These are phyloP conservation scores for Hypomontagnella submonticulosa DNA, from an alignment of 495 filamentous ascomycete genomes.

Conservation along the genomic window DNA sequence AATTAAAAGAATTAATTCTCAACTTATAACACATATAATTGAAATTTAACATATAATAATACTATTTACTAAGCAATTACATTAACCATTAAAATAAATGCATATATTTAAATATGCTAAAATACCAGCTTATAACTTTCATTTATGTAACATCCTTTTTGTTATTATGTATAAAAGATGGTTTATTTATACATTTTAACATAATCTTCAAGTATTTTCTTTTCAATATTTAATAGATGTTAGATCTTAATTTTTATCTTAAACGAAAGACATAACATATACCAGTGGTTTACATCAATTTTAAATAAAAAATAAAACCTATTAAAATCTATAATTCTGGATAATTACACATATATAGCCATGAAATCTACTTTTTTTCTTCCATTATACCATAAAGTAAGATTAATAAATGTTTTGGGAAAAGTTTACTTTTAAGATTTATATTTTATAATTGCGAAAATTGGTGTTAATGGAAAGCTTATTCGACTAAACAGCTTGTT, in stretches of 20 bases:
- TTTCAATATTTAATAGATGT: background rate
- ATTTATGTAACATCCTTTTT: too few species aligned
- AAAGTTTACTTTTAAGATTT: slow-evolving; percentile 7
- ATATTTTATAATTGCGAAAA: slow-evolving; percentile 3
- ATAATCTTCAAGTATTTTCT: slow-evolving; percentile 1
- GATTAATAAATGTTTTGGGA: background rate
- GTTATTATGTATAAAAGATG: too few species aligned
- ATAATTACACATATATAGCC: background rate
- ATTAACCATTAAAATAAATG: too few species aligned
- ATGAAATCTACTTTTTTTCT: background rate
- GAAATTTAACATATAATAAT: too few species aligned
- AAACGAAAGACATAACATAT: background rate
- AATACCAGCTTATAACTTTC: too few species aligned
- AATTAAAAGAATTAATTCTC: too few species aligned
- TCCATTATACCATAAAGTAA: background rate
- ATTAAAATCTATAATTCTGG: slow-evolving; percentile 3
- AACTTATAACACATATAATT: too few species aligned
- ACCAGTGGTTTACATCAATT: background rate
- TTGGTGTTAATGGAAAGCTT: background rate
- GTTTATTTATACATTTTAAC: background rate
- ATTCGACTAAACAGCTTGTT: background rate
- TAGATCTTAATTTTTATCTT: background rate
- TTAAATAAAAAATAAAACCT: background rate
- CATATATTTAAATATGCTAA: too few species aligned
- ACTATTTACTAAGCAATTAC: too few species aligned